phyloP scores from a whole-genome alignment of 1,284 basidiomycete genomes.

The Chalciporus sp. region DNA sequence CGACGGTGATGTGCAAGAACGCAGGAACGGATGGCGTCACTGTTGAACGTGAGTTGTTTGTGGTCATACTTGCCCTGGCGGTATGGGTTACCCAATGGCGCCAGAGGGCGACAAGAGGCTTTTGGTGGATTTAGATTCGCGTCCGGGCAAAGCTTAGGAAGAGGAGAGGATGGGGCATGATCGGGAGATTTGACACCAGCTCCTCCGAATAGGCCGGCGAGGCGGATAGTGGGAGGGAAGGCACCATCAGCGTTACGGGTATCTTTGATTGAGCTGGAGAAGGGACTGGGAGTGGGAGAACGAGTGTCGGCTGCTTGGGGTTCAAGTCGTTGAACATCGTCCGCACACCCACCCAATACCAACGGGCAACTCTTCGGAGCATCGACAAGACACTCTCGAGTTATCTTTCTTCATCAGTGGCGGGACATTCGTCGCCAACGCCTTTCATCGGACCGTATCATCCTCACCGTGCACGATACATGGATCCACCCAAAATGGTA shows the following conservation, averaged over 20 bases:
- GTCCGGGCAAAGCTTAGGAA: neutral
- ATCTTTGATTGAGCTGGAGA: constrained; percentile 16
- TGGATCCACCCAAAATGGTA: too few species aligned
- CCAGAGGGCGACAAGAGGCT: neutral
- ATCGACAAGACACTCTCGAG: too few species aligned
- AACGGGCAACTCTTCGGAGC: too few species aligned
- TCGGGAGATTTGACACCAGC: neutral
- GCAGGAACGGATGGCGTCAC: neutral
- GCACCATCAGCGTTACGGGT: constrained; percentile 1
- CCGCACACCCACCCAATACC: too few species aligned
- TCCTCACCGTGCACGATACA: too few species aligned
- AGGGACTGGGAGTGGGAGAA: constrained; percentile 18
- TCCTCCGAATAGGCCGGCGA: constrained; percentile 7
- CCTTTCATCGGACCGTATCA: too few species aligned
- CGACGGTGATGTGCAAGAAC: constrained; percentile 2
- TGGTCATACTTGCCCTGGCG: constrained; percentile 13
- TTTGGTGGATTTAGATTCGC: neutral
- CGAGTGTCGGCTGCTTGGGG: constrained; percentile 10
- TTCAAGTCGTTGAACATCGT: too few species aligned
- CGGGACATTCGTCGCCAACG: too few species aligned
- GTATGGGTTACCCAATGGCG: neutral
- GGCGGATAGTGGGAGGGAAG: constrained; percentile 10
- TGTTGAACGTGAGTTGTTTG: constrained; percentile 22
- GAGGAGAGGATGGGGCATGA: neutral
- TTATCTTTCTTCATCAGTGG: too few species aligned